Evolutionary conservation across 768 basidiomycete species (phyloP), one percentile per base, ranked within the genome.

Genomic region (Pseudohyphozyma bogoriensis): DNA sequence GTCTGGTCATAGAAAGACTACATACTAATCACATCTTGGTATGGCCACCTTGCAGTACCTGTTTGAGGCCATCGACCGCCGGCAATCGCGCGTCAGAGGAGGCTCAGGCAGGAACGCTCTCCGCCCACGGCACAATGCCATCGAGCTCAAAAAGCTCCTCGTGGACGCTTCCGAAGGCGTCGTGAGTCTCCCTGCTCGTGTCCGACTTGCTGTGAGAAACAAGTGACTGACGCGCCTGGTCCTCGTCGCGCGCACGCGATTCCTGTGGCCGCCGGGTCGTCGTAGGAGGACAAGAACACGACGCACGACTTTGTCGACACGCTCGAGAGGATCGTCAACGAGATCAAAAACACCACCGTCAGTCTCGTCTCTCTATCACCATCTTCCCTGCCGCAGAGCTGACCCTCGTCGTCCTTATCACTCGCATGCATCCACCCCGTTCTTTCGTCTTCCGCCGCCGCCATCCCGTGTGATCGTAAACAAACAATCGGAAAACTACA

Each of bases 261-360:
- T 51, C 22, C n/a, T 29, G 24, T 47, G 9, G 6, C 26, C 9
- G 46, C 24, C 26, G 40, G 40, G 24, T 11, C 22, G 5, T 18
- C 31, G 16, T 61, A 75, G 75, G 68, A 74, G 62, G 70, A 73
- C 64, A 70, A 72, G 60, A 88, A 89, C 73, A 78, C 84, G 24
- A 80, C 84, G 20, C 91, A 95, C 71, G 83, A 86, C 20, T 99
- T 96, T 78, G 90, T 88, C 68, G 93, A 96, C 64, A 87, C 88
- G 0, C 79, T 97, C 53, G 95, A 99, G 70, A 86, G 87, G 62
- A 79, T 96, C 36, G 76, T 95, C 54, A 76, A 77, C 39, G 95
- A 99, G 78, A 79, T 99, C 64, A 85, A 85, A 70, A 85, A 66
- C 60, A 69, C 73, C 28, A 73, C 76, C 7, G 78, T 78, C 47